Evolutionary conservation across 805 yeast species (phyloP).

Genomic region (Cyberlindnera subsufficiens): DNA sequence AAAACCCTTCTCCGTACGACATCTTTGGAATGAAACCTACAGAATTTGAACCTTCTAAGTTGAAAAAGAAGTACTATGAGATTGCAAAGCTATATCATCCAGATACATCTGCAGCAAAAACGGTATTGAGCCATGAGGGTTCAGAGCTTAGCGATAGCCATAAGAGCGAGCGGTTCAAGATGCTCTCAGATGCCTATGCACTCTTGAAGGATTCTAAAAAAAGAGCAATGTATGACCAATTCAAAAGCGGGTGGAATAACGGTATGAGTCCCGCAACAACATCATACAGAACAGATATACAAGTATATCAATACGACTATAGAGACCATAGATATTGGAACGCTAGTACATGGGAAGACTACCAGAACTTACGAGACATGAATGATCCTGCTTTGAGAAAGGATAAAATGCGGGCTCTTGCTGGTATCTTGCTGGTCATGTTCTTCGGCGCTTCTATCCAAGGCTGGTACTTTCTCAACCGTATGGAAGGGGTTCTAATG

Average conservation of each 20-base stretch:
- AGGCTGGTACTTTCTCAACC: slow-evolving; percentile 33
- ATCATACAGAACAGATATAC: not conserved
- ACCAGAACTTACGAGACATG: slow-evolving; percentile 32
- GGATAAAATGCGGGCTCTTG: slow-evolving; percentile 36
- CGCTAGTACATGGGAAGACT: slow-evolving; percentile 64
- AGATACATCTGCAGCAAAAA: slow-evolving; percentile 38
- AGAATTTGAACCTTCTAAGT: slow-evolving; percentile 29
- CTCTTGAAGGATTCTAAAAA: slow-evolving; percentile 40
- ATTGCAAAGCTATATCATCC: slow-evolving; percentile 81
- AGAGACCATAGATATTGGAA: slow-evolving; percentile 41
- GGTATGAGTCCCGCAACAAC: not conserved
- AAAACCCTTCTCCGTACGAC: slow-evolving; percentile 65
- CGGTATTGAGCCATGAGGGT: slow-evolving; percentile 26
- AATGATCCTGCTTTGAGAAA: slow-evolving; percentile 26
- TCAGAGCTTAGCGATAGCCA: slow-evolving; percentile 25
- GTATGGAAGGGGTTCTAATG: slow-evolving; percentile 29
- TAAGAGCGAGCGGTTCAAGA: slow-evolving; percentile 39
- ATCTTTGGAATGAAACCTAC: slow-evolving; percentile 41
- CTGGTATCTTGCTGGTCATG: slow-evolving; percentile 35
- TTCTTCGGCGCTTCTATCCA: slow-evolving; percentile 34
- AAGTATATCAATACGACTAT: slow-evolving; percentile 1
- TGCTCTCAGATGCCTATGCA: slow-evolving; percentile 53
- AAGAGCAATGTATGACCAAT: slow-evolving; percentile 40
- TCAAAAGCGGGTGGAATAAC: slow-evolving; percentile 40
- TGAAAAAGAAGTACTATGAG: slow-evolving; percentile 48